These are phyloP conservation scores for Capsella bursapastoris DNA, from an alignment of 345 rosid genomes.

Conservation along the genomic window DNA sequence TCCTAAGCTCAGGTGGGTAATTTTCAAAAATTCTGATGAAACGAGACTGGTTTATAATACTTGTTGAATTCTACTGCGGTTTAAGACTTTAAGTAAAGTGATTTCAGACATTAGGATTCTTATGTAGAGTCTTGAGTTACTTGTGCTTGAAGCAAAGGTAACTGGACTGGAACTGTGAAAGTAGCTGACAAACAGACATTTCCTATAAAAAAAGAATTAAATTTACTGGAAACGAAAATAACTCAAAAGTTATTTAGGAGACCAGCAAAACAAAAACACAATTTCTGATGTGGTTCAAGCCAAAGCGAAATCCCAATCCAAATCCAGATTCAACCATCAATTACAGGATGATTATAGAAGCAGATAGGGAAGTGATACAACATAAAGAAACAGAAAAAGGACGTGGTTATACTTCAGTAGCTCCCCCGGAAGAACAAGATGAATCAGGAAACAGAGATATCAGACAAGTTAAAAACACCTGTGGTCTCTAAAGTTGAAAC, in stretches of 20 bases:
- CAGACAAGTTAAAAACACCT: constrained; percentile 35
- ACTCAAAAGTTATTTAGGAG: background rate
- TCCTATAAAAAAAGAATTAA: background rate
- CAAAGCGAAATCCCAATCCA: constrained; percentile 21
- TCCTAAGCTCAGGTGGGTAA: background rate
- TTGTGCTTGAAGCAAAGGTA: constrained; percentile 24
- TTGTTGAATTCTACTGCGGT: background rate
- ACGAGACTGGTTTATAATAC: background rate
- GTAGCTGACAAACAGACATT: background rate
- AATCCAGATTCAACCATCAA: constrained; percentile 27
- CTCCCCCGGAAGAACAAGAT: constrained; percentile 18
- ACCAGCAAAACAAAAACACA: constrained; percentile 20
- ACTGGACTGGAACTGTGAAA: background rate
- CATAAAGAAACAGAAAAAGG: constrained; percentile 14
- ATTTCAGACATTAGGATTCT: constrained; percentile 9
- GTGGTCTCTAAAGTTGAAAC: constrained; percentile 40
- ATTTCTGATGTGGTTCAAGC: constrained; percentile 13
- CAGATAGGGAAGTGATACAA: constrained; percentile 14
- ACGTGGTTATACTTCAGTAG: constrained; percentile 20
- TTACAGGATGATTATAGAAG: constrained; percentile 33
- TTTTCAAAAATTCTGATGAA: background rate
- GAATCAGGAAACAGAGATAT: constrained; percentile 23
- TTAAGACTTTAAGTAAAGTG: background rate
- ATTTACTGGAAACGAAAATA: background rate
- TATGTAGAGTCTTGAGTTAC: background rate